Base-by-base conservation (phyloP, 345 rosid genomes). In the Theobroma cacao region DNA sequence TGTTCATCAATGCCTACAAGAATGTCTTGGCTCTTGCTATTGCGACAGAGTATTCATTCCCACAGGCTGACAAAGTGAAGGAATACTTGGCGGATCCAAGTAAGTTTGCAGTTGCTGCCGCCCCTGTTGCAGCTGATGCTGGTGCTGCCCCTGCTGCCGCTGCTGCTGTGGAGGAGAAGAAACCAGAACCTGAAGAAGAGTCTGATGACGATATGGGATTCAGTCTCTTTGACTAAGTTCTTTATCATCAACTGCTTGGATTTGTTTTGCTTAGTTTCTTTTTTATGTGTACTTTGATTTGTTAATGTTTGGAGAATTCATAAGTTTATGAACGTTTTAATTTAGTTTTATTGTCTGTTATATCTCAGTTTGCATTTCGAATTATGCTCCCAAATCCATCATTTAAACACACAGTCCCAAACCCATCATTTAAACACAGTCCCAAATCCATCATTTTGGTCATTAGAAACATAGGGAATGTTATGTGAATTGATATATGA, bases 141-240 rank as follows among this genome's bases (percentile, higher is more conserved):
- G 84, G 45, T 36, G 61, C 76, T 28, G 82, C 72, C 56, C 77
- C 87, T 48, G 78, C 88, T 40, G 74, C 87, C 1, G 90, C 80
- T 11, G 88, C 85, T 18, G 86, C 82, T 38, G 91, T 58, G 52
- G 95, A 91, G 63, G 97, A 87, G 84, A 90, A 93, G 89, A 91
- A 89, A 83, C 89, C 88, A 7, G 97, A 91, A 62, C 91, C 95
- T 2, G 91, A 85, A 0, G 97, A 95, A 53, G 98, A 91, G 87
- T 91, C 97, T n/a, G 98, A 95, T 43, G 98, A 82, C 0, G 97
- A 95, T 81, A 87, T 93, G 98, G 98, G 98, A 45, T 89, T 95
- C 81, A 80, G 93, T 81, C 86, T 93, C 40, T 90, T 93, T 53
- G 97, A 91, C 69, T 93, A 87, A 81, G 84, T 58, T 69, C 40